Conservation (phyloP, 1,284 basidiomycete genomes). For the Acaromyces ingoldii region DNA sequence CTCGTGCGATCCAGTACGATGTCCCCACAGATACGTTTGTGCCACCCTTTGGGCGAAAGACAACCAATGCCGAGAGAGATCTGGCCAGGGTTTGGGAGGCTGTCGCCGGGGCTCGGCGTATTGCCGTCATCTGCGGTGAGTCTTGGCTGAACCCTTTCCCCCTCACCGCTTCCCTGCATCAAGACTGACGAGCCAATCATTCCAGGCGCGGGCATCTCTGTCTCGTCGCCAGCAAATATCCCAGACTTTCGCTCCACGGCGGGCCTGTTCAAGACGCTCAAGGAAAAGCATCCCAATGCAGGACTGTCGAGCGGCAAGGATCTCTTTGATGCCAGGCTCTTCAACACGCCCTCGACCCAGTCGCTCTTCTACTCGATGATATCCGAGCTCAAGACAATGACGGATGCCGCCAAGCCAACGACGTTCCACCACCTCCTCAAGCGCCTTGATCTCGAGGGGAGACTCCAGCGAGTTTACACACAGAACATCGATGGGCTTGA, state of each 20-base stretch:
- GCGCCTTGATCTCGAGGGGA: conserved; percentile 74
- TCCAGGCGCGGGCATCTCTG: conserved; percentile 83
- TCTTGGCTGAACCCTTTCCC: conserved; percentile 20
- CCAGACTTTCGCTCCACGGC: conserved; percentile 83
- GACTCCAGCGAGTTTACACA: conserved; percentile 81
- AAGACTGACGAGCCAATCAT: conserved; percentile 17
- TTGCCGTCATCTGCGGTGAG: conserved; percentile 80
- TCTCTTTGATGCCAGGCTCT: conserved; percentile 82
- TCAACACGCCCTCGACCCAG: conserved; percentile 66
- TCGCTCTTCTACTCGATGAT: conserved; percentile 87
- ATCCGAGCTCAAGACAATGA: conserved; percentile 75
- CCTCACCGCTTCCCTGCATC: conserved; percentile 1
- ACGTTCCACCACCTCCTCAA: conserved; percentile 83
- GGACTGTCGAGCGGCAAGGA: conserved; percentile 71
- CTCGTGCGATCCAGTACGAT: conserved; percentile 30
- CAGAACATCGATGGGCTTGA: conserved; percentile 95
- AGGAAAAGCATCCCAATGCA: conserved; percentile 71
- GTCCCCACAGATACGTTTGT: conserved; percentile 23
- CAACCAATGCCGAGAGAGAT: conserved; percentile 34
- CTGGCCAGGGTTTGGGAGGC: conserved; percentile 51
- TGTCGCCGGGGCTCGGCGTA: conserved; percentile 70
- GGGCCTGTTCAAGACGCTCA: conserved; percentile 72
- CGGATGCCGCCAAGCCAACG: conserved; percentile 73
- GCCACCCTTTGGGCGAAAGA: conserved; percentile 24
- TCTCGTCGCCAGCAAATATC: conserved; percentile 69